Conservation (phyloP, 2,329 filamentous ascomycete genomes). For the Colletotrichum chlorophyti region DNA sequence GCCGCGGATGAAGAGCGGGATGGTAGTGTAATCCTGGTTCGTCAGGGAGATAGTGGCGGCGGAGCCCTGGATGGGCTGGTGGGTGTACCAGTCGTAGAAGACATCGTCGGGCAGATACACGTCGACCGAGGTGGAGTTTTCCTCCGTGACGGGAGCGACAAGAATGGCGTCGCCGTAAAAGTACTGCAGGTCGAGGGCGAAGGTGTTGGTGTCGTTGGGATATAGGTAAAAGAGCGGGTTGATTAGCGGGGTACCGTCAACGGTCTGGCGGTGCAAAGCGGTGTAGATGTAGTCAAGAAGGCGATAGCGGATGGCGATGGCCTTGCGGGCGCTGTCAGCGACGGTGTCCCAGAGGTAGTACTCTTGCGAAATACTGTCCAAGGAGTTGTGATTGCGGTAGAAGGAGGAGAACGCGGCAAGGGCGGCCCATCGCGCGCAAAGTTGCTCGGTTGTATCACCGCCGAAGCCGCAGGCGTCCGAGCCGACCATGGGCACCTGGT, state of each 20-base stretch:
- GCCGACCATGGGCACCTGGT: constrained; percentile 73
- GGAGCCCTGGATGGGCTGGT: constrained; percentile 32
- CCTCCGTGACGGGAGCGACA: constrained; percentile 54
- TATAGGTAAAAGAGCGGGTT: constrained; percentile 78
- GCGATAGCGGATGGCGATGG: constrained; percentile 75
- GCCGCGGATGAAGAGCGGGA: constrained; percentile 73
- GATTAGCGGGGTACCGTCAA: constrained; percentile 68
- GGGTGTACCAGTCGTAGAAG: constrained; percentile 62
- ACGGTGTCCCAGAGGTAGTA: constrained; percentile 74
- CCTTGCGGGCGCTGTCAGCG: constrained; percentile 68
- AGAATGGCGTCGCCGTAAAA: constrained; percentile 57
- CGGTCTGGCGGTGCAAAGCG: constrained; percentile 65
- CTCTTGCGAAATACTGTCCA: constrained; percentile 59
- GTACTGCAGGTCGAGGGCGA: constrained; percentile 55
- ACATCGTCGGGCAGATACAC: constrained; percentile 57
- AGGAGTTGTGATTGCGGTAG: constrained; percentile 72
- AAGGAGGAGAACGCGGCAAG: constrained; percentile 76
- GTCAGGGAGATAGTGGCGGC: constrained; percentile 23
- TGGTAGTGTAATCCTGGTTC: constrained; percentile 52
- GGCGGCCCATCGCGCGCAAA: constrained; percentile 73
- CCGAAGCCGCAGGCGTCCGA: constrained; percentile 82
- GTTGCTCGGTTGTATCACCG: constrained; percentile 64
- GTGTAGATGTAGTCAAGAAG: constrained; percentile 88
- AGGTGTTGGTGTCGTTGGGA: constrained; percentile 55
- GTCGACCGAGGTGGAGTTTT: constrained; percentile 50